Evolutionary conservation across 805 yeast genomes (phyloP).

Genomic region (Sugiyamaella smithiae): DNA sequence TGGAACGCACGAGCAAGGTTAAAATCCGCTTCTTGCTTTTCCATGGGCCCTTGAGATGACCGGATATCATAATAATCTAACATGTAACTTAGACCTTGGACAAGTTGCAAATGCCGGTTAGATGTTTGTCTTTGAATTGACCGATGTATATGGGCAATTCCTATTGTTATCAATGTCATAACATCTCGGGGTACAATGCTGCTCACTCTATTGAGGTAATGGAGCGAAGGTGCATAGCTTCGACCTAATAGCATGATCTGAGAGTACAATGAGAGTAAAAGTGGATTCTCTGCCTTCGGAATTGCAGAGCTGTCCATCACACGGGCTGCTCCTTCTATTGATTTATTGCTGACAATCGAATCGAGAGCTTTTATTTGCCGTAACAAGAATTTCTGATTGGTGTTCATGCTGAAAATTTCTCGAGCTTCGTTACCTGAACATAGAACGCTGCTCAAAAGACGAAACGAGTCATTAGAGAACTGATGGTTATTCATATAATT

Average conservation of each 20-base stretch:
- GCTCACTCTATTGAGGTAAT: constrained; percentile 71
- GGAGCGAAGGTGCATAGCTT: constrained; percentile 78
- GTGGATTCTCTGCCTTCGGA: constrained; percentile 43
- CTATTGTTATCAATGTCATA: constrained; percentile 68
- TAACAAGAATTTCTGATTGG: constrained; percentile 84
- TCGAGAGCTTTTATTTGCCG: constrained; percentile 91
- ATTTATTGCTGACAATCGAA: constrained; percentile 52
- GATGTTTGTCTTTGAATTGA: constrained; percentile 87
- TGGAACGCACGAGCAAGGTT: constrained; percentile 86
- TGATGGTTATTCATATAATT: constrained; percentile 64
- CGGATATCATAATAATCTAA: constrained; percentile 65
- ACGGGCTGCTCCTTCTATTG: constrained; percentile 76
- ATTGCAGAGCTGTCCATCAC: constrained; percentile 38
- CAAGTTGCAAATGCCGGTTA: constrained; percentile 79
- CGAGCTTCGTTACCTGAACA: constrained; percentile 58
- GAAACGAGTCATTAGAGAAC: constrained; percentile 66
- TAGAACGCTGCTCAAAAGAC: constrained; percentile 64
- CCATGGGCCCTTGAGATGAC: constrained; percentile 36
- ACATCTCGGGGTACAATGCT: constrained; percentile 71
- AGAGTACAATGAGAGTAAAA: constrained; percentile 75
- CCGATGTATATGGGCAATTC: constrained; percentile 79
- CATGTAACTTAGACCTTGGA: constrained; percentile 81
- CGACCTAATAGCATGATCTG: constrained; percentile 76
- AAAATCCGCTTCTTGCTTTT: constrained; percentile 73
- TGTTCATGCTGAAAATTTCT: constrained; percentile 66